These are phyloP conservation scores for Debaryomycetaceae sp. DNA, from an alignment of 1,139 yeast genomes.

Conservation along the genomic window DNA sequence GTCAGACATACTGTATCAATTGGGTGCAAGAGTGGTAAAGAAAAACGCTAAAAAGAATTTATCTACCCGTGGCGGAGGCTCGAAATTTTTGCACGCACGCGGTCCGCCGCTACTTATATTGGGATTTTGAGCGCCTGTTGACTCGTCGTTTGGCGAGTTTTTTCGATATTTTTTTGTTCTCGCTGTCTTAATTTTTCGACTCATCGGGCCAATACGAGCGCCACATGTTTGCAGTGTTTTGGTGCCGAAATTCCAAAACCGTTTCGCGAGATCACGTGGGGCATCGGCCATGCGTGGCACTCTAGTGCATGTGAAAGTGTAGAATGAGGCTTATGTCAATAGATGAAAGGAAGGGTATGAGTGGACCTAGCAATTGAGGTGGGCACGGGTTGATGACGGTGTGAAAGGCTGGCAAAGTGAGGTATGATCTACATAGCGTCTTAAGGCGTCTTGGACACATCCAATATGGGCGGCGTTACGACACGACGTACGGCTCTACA, in stretches of 20 bases:
- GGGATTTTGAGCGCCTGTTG: too few relatives aligned
- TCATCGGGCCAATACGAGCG: conserved; percentile 5
- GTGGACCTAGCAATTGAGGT: too few relatives aligned
- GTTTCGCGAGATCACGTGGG: conserved; percentile 8
- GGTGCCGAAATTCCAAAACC: conserved; percentile 1
- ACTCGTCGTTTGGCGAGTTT: neutral
- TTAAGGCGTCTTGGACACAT: too few relatives aligned
- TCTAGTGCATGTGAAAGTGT: conserved; percentile 7
- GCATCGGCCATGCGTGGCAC: too few relatives aligned
- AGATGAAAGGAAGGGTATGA: too few relatives aligned
- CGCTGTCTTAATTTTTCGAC: neutral
- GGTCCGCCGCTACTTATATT: too few relatives aligned
- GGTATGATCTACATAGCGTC: too few relatives aligned
- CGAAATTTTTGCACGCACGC: conserved; percentile 1
- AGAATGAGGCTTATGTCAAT: neutral
- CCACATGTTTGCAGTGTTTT: conserved; percentile 3
- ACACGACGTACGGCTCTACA: too few relatives aligned
- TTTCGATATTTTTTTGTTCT: neutral
- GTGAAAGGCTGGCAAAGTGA: too few relatives aligned
- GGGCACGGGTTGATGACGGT: too few relatives aligned
- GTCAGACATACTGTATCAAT: conserved; percentile 6
- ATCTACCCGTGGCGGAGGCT: conserved; percentile 1
- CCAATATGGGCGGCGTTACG: too few relatives aligned
- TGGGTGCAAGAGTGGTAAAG: neutral
- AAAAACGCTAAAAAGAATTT: neutral